Percentiles rank a stretch among this genome's conserved stretches.
These are phyloP conservation scores for Cryphonectria carpinicola DNA, from an alignment of 2,329 filamentous ascomycete genomes.

Conservation along the genomic window DNA sequence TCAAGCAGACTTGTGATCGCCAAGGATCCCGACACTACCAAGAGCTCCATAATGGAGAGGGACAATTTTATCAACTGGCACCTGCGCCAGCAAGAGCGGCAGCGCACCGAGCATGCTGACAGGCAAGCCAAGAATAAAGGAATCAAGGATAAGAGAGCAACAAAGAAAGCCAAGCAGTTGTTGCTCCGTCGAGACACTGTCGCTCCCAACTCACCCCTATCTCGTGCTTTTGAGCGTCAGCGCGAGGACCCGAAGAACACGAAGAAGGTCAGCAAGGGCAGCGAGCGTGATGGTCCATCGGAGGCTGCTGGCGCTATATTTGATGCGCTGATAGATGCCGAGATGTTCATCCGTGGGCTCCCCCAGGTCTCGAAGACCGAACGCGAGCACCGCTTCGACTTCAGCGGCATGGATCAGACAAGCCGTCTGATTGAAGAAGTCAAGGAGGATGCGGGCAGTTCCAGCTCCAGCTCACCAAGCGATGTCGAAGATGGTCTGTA, in stretches of 20 bases:
- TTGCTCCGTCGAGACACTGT: conserved; percentile 17
- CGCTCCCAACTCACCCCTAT: conserved; percentile 12
- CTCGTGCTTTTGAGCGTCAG: conserved; percentile 9
- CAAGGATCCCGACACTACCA: background rate
- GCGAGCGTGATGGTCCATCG: background rate
- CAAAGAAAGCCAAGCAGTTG: conserved; percentile 21
- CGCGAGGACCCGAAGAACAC: background rate
- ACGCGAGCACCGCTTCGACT: conserved; percentile 1
- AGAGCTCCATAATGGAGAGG: background rate
- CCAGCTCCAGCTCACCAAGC: background rate
- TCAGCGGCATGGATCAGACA: background rate
- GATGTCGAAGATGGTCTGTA: background rate
- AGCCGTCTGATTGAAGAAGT: background rate
- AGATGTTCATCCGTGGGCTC: background rate
- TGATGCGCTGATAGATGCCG: background rate
- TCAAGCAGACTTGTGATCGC: background rate
- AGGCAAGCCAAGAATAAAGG: conserved; percentile 4
- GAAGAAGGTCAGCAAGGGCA: background rate
- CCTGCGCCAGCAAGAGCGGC: conserved; percentile 21
- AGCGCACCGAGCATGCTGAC: background rate
- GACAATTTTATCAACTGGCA: conserved; percentile 1
- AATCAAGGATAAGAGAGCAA: conserved; percentile 12
- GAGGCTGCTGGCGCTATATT: no score
- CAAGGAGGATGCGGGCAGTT: background rate
- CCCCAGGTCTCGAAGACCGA: background rate